phyloP scores from a whole-genome alignment of 2,329 filamentous ascomycete genomes.

The Didymella sp. region DNA sequence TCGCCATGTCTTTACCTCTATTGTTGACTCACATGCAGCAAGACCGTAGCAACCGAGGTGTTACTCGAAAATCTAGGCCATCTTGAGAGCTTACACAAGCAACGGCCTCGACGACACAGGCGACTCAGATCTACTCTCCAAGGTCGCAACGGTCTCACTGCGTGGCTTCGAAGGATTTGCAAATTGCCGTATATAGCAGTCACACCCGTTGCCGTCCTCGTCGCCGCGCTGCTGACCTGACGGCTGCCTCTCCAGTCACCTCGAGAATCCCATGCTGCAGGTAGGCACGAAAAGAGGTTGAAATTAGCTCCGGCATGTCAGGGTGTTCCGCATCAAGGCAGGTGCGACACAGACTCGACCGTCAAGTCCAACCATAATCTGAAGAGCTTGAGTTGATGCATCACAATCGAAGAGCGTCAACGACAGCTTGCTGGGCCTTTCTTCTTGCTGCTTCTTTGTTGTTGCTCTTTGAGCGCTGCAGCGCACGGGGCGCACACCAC shows the following conservation, averaged over 20 bases:
- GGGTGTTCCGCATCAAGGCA: constrained; percentile 22
- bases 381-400: background rate
- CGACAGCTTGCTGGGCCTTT: background rate
- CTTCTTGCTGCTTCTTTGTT: constrained; percentile 2
- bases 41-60: background rate
- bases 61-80: background rate
- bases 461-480: constrained; percentile 4
- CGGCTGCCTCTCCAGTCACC: background rate
- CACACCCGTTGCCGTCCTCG: background rate
- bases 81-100: background rate
- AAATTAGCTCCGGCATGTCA: constrained; percentile 20
- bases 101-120: background rate
- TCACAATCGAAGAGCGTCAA: background rate
- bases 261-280: constrained; percentile 17
- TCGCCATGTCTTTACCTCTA: background rate
- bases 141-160: constrained; percentile 12
- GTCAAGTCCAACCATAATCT: constrained; percentile 19
- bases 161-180: constrained; percentile 1
- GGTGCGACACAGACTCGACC: constrained; percentile 25
- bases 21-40: background rate
- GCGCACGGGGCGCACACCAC: constrained; percentile 14
- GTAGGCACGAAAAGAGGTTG: constrained; percentile 19
- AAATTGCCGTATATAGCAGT: background rate
- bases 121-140: background rate
- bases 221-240: background rate